Percentiles rank a stretch among this genome's conserved stretches.
These are phyloP conservation scores for Hyphopichia khmerensis DNA, from an alignment of 1,139 yeast genomes.

Conservation along the genomic window DNA sequence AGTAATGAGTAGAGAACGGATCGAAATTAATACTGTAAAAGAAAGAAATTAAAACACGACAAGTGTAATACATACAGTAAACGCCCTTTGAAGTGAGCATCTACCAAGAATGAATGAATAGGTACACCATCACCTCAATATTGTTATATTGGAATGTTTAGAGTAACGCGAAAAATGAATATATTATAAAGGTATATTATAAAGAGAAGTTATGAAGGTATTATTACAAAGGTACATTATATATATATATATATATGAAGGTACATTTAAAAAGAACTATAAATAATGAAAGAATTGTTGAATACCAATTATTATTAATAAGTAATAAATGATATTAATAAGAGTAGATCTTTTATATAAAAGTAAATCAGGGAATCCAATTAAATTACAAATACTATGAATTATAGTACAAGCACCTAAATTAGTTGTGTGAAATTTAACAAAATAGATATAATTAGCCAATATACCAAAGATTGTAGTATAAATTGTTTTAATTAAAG, in stretches of 20 bases:
- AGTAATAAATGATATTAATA: background rate
- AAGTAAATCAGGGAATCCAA: constrained; percentile 67
- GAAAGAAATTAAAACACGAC: too few species aligned
- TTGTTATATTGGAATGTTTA: too few species aligned
- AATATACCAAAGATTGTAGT: constrained; percentile 81
- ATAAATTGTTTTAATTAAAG: constrained; percentile 62
- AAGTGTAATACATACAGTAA: too few species aligned
- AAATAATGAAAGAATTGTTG: background rate
- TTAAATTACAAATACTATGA: constrained; percentile 73
- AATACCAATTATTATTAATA: background rate
- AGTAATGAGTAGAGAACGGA: too few species aligned
- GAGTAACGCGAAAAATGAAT: background rate
- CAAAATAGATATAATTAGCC: constrained; percentile 60
- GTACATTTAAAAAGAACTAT: too few species aligned
- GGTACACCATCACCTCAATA: too few species aligned
- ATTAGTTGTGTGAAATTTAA: constrained; percentile 27
- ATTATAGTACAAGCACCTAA: constrained; percentile 63
- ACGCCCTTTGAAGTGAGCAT: background rate
- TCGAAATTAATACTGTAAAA: too few species aligned
- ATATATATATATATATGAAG: too few species aligned
- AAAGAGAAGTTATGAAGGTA: too few species aligned
- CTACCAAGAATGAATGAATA: too few species aligned
- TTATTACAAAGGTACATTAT: too few species aligned
- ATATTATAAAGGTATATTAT: too few species aligned
- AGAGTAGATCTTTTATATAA: constrained; percentile 8